Conservation (phyloP, 2,329 filamentous ascomycete species). For the Gremmenia infestans region DNA sequence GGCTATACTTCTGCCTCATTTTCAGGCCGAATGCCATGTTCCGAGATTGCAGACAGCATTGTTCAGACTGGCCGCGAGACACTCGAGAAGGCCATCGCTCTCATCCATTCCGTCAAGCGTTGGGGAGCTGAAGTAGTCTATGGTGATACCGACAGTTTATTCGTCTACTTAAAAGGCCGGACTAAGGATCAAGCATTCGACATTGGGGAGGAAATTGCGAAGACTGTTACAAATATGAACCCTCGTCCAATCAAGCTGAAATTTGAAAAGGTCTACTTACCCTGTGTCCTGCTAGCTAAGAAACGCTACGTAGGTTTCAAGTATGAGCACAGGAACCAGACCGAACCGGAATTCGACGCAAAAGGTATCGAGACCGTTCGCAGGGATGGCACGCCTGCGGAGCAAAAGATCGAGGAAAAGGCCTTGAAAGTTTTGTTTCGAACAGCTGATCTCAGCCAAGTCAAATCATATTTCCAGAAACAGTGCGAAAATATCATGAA, state of each 20-base stretch:
- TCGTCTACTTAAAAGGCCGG: constrained; percentile 82
- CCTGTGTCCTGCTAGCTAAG: constrained; percentile 89
- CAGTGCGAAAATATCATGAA: constrained; percentile 93
- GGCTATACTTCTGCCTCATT: constrained; percentile 97
- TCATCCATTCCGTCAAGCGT: constrained; percentile 79
- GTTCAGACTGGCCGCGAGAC: constrained; percentile 95
- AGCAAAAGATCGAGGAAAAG: constrained; percentile 95
- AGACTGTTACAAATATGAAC: constrained; percentile 82
- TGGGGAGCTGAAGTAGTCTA: constrained; percentile 98
- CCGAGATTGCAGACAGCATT: constrained; percentile 96
- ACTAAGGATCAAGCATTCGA: constrained; percentile 85
- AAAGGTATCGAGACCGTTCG: constrained; percentile 98
- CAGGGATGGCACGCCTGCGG: constrained; percentile 87
- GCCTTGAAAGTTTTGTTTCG: constrained; percentile 84
- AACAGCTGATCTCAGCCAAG: constrained; percentile 79
- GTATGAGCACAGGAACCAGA: constrained; percentile 75
- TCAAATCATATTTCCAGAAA: constrained; percentile 84
- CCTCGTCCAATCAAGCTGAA: constrained; percentile 91
- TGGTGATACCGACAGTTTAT: constrained; percentile 93
- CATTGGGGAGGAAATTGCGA: constrained; percentile 87
- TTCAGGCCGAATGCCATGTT: constrained; percentile 95
- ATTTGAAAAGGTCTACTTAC: constrained; percentile 97
- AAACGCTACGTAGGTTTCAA: constrained; percentile 98
- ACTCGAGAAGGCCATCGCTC: constrained; percentile 84
- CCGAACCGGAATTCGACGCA: constrained; percentile 84